Evolutionary conservation across 768 basidiomycete genomes (phyloP), one percentile per base, ranked within the genome.

Genomic region (Ramaria rubella): DNA sequence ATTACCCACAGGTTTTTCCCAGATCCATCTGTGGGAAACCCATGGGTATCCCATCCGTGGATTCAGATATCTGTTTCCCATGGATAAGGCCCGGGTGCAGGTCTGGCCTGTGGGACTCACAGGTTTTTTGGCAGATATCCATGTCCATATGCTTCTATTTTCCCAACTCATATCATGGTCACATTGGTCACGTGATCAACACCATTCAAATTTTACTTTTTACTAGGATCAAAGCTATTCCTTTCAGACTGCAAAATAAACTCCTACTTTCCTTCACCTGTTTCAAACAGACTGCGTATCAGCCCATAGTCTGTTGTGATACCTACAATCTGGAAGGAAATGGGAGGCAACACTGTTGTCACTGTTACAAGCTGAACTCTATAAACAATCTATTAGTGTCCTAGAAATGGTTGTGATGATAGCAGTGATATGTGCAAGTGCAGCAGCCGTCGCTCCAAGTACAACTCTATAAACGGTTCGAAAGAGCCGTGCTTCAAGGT

Each of bases 191-290:
- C n/a, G n/a, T n/a, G n/a, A n/a, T n/a, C n/a, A n/a, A n/a, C n/a
- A n/a, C n/a, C n/a, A n/a, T n/a, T 61, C 55, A 64, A 26, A 42
- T 60, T 63, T 81, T 81, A 27, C 73, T 64, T 65, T 73, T 86
- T 62, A 95, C 94, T 68, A 61, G 97, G 75, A 70, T 98, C 95
- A 62, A 98, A 98, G 64, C 91, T 91, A 68, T 99, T 99, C 50
- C 94, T 92, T 64, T 97, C 94, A 1, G 96, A 96, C 67, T 96
- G 96, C 19, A 99, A 70, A 69, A 98, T 94, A 52, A 97, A 85
- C 26, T 58, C 68, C 56, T 55, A 72, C 21, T 17, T 19, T 63
- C 38, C 66, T 61, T 58, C 60, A 42, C 26, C 58, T 29, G 64
- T 45, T 62, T 86, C 83, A 2, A 83, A 83, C 33, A 89, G 68